Percentiles rank a stretch among this genome's conserved stretches.
Conservation (phyloP, 73 alveolate genomes). For the Tetrahymena elliotti region DNA sequence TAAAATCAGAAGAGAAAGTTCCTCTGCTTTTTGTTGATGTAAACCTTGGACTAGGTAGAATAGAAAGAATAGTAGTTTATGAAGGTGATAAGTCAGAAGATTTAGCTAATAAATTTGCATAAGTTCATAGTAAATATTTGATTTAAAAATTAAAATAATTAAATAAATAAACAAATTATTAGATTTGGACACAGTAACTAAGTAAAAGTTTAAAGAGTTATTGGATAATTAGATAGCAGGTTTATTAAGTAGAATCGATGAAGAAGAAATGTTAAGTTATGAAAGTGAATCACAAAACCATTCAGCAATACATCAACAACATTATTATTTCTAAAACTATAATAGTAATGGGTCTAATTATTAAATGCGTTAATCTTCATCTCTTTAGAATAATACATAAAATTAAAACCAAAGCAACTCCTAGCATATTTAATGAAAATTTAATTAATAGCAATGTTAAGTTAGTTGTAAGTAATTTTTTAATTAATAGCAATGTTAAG, state of each 20-base stretch:
- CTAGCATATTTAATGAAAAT: neutral
- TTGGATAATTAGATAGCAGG: conserved; percentile 60
- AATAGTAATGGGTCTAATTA: neutral
- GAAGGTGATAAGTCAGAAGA: conserved; percentile 85
- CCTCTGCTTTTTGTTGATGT: conserved; percentile 86
- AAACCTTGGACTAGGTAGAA: conserved; percentile 83
- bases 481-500: neutral
- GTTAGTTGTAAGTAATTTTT: neutral
- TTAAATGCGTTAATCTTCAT: neutral
- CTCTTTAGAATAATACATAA: neutral
- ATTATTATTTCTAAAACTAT: neutral
- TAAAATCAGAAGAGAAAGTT: neutral
- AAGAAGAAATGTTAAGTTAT: conserved; percentile 34
- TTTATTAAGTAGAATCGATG: conserved; percentile 55
- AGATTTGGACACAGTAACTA: conserved; percentile 53
- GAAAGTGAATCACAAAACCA: neutral
- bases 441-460: neutral
- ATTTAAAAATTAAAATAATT: neutral
- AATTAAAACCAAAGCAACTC: neutral
- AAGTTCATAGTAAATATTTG: conserved; percentile 49
- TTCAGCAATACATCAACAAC: neutral
- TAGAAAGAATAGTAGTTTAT: conserved; percentile 80
- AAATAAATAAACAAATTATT: neutral
- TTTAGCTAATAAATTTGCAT: conserved; percentile 78
- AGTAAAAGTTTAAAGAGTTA: conserved; percentile 50